Evolutionary conservation across 345 rosid species (phyloP), one percentile per base, ranked within the genome.

Genomic region (Brassica rapa): DNA sequence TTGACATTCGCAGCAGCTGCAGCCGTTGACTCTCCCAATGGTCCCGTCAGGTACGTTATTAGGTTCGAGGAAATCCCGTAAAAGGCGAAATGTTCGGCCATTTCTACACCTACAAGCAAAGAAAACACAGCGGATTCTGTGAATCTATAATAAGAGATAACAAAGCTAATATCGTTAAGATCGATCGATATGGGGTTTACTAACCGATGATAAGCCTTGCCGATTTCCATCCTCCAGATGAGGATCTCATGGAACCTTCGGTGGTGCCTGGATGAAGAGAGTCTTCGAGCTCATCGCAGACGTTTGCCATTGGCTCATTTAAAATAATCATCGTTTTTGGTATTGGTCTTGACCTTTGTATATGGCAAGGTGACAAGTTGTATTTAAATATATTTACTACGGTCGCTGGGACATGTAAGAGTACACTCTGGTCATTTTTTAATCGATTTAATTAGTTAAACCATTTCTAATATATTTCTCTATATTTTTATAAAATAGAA

Each of bases 1-100:
- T 90, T 91, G 56, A 88, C 83, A 16, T 86, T 85, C 21, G 82
- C 89, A 6, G 92, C 96, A 12, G 92, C 96, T 32, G 81, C 51
- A 1, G 90, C 88, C 69, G 84, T 81, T 0, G 93, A 87, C 88
- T 88, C 84, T 4, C 92, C 92, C 33, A 89, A 73, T 33, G 90
- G 89, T 41, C 88, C 86, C 1, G 93, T 91, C 71, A 91, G 72
- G 84, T 89, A 91, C 56, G 68, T 88, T 11, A 91, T 79, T 27
- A 91, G 85, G 74, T 91, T 89, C 27, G 91, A 70, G 0, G 55
- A 5, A 55, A 89, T 84, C 1, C 90, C 92, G 1, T 73, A 83
- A 56, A 68, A 85, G 1, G 92, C 92, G 39, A 86, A 78, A 63
- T 86, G 82, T 85, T 89, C 93, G 27, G 80, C 87, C 64, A 87